These are phyloP conservation scores for Trypanosoma theileri DNA, from an alignment of 208 protist species.

Conservation along the genomic window DNA sequence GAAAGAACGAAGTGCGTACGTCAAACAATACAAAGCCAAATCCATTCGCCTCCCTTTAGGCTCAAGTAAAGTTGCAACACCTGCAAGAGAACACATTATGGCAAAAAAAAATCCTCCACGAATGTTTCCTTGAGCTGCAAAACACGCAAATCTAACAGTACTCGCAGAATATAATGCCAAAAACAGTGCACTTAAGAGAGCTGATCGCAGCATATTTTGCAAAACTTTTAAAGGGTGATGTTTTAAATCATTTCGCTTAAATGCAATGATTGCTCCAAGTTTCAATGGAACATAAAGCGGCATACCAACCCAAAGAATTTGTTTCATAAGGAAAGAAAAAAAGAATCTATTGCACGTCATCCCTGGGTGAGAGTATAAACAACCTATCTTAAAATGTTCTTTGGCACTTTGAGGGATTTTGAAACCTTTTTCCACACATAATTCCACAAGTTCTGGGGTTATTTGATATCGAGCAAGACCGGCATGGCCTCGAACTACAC, in stretches of 20 bases:
- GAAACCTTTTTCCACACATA: constrained; percentile 42
- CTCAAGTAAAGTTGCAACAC: constrained; percentile 76
- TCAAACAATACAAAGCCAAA: constrained; percentile 82
- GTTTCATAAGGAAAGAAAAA: constrained; percentile 47
- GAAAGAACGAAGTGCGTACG: constrained; percentile 78
- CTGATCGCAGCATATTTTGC: constrained; percentile 42
- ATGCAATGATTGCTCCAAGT: constrained; percentile 50
- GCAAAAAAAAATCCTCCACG: constrained; percentile 48
- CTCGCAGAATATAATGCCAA: constrained; percentile 73
- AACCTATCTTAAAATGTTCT: constrained; percentile 39
- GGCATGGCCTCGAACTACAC: constrained; percentile 59
- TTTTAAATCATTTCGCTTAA: constrained; percentile 60
- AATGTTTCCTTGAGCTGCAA: constrained; percentile 56
- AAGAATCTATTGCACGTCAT: constrained; percentile 73
- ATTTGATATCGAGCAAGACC: constrained; percentile 59
- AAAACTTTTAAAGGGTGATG: constrained; percentile 47
- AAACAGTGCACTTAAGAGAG: constrained; percentile 72
- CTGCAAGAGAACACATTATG: constrained; percentile 48
- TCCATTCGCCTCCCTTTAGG: constrained; percentile 81
- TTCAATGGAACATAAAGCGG: constrained; percentile 81
- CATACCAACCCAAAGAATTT: constrained; percentile 72
- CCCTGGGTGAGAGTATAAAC: constrained; percentile 49
- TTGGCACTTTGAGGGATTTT: constrained; percentile 20
- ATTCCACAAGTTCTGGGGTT: constrained; percentile 66
- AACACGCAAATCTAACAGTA: constrained; percentile 61